phyloP scores from a whole-genome alignment of 768 basidiomycete genomes.

The Russula earlei region DNA sequence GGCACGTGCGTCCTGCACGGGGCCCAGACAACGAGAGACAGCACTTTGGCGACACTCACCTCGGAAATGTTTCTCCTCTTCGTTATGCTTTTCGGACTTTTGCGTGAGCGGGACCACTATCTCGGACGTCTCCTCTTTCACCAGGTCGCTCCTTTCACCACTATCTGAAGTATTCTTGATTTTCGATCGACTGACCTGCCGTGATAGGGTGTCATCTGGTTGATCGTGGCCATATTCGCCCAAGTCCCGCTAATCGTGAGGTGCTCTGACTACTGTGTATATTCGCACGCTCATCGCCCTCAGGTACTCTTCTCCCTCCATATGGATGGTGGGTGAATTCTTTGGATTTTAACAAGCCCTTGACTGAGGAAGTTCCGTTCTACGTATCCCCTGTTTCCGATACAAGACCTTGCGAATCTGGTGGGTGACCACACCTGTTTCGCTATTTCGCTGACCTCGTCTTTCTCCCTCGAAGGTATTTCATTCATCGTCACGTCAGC shows the following conservation, averaged over 20 bases:
- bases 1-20: neutral
- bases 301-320: constrained; percentile 8
- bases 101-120: constrained; percentile 13
- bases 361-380: neutral
- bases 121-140: constrained; percentile 15
- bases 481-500: constrained; percentile 6
- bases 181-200: neutral
- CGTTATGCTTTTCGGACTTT: constrained; percentile 6
- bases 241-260: constrained; percentile 12
- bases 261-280: neutral
- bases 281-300: neutral
- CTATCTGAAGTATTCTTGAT: neutral
- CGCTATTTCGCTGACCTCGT: neutral
- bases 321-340: neutral
- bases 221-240: constrained; percentile 5
- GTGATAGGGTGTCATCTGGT: constrained; percentile 10
- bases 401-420: neutral
- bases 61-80: constrained; percentile 7
- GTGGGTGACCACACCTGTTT: neutral
- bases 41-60: neutral
- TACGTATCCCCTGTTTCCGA: neutral
- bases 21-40: neutral
- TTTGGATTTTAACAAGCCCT: neutral
- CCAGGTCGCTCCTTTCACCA: neutral
- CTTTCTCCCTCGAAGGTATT: constrained; percentile 1